Conservation (phyloP, 2,329 filamentous ascomycete species). For the Colletotrichum endophyticum region DNA sequence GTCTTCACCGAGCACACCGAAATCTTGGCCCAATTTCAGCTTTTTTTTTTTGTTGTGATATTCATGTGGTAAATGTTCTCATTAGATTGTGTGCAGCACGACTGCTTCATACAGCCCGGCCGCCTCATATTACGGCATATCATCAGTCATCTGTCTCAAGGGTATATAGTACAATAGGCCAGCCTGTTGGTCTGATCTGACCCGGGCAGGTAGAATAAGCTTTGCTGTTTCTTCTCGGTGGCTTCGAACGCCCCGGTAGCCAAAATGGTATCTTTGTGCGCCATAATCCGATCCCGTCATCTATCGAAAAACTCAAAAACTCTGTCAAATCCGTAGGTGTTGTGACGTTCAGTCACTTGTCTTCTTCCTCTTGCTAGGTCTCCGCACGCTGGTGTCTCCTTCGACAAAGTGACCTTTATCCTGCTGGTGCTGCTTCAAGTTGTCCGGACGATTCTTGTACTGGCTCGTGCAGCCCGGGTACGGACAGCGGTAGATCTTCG, state of each 20-base stretch:
- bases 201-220: not conserved
- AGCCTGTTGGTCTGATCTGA: not conserved
- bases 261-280: not conserved
- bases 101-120: not conserved
- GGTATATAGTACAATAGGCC: not conserved
- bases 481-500: conserved; percentile 57
- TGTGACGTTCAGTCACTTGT: conserved; percentile 33
- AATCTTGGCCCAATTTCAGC: not conserved
- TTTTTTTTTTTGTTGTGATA: not conserved
- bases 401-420: conserved; percentile 61
- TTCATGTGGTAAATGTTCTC: not conserved
- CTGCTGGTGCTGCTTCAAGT: conserved; percentile 60
- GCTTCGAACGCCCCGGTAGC: not conserved
- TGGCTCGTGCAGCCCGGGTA: conserved; percentile 59
- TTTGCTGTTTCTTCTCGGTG: not conserved
- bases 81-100: not conserved
- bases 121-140: not conserved
- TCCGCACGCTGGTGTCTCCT: conserved; percentile 34
- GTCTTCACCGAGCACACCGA: not conserved
- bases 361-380: conserved; percentile 51
- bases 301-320: not conserved
- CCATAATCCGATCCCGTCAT: not conserved
- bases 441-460: conserved; percentile 61
- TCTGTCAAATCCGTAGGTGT: not conserved
- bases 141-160: not conserved